Percentiles rank a stretch among this genome's conserved stretches.
phyloP scores from a whole-genome alignment of 2,329 filamentous ascomycete species.

The Aureobasidium uvarum region DNA sequence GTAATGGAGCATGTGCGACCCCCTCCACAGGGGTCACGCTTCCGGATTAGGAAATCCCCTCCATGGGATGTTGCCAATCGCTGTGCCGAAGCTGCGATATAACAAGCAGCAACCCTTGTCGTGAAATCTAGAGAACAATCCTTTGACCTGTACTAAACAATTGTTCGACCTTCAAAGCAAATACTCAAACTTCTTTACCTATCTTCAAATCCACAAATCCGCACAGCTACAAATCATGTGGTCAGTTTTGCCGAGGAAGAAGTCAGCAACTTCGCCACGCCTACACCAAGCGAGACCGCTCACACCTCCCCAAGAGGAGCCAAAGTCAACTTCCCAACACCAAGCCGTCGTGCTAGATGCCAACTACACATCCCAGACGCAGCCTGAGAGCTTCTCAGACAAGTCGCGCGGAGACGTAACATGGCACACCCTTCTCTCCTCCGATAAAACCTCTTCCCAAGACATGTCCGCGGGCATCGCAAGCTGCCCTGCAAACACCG shows the following conservation, averaged over 20 bases:
- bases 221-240: slow-evolving; percentile 8
- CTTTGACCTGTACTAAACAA: not conserved
- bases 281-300: not conserved
- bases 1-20: not conserved
- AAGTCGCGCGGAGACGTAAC: slow-evolving; percentile 32
- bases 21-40: not conserved
- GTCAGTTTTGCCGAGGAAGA: slow-evolving; percentile 16
- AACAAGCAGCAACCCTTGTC: slow-evolving; percentile 2
- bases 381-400: slow-evolving; percentile 3
- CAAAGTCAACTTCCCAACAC: not conserved
- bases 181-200: not conserved
- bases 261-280: not conserved
- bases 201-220: not conserved
- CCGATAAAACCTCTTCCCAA: slow-evolving; percentile 35
- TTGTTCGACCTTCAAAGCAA: not conserved
- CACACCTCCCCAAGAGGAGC: slow-evolving; percentile 9
- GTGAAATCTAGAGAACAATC: not conserved
- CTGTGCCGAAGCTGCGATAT: slow-evolving; percentile 2
- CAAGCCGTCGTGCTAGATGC: slow-evolving; percentile 9
- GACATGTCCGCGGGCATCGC: slow-evolving; percentile 42
- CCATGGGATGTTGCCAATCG: not conserved
- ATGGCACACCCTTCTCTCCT: slow-evolving; percentile 46
- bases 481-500: slow-evolving; percentile 37
- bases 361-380: not conserved
- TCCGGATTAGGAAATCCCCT: not conserved